These are phyloP conservation scores for Centella asiatica DNA, from an alignment of 129 eudicot genomes.

Conservation along the genomic window DNA sequence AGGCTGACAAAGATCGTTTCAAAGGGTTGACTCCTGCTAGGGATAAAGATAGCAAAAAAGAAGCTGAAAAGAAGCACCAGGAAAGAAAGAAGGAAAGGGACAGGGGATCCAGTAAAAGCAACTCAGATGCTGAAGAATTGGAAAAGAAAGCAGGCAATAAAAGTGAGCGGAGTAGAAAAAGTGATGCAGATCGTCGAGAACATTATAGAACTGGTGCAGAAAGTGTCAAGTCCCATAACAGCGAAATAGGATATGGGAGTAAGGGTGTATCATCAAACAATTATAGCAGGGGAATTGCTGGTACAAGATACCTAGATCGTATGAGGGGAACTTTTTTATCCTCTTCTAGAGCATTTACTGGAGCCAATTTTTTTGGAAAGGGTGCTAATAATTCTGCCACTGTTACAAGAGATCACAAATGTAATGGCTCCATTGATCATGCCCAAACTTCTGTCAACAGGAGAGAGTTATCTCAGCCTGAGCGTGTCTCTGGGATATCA, in stretches of 20 bases:
- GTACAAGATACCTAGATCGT: slow-evolving; percentile 74
- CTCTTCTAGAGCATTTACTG: slow-evolving; percentile 77
- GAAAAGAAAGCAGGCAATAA: slow-evolving; percentile 61
- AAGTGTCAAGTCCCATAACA: slow-evolving; percentile 29
- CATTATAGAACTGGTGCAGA: slow-evolving; percentile 37
- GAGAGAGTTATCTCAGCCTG: slow-evolving; percentile 42
- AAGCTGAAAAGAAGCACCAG: slow-evolving; percentile 64
- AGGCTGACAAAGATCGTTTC: slow-evolving; percentile 52
- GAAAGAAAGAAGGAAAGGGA: slow-evolving; percentile 70
- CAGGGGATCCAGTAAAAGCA: slow-evolving; percentile 67
- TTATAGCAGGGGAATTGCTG: slow-evolving; percentile 50
- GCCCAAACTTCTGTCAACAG: slow-evolving; percentile 30
- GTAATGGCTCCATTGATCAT: slow-evolving; percentile 38
- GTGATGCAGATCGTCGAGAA: slow-evolving; percentile 41
- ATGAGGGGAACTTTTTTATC: slow-evolving; percentile 74
- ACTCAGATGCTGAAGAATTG: slow-evolving; percentile 73
- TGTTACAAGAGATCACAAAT: slow-evolving; percentile 47
- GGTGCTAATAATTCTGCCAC: slow-evolving; percentile 25
- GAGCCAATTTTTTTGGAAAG: slow-evolving; percentile 73
- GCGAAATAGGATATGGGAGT: slow-evolving; percentile 31
- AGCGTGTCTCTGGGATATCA: slow-evolving; percentile 37
- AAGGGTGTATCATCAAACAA: slow-evolving; percentile 31
- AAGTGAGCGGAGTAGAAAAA: slow-evolving; percentile 40
- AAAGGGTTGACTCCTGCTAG: slow-evolving; percentile 32
- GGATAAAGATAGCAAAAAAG: slow-evolving; percentile 49